Percentiles rank a stretch among this genome's conserved stretches.
Conservation (phyloP, 495 filamentous ascomycete species). For the Melanomma pulvis-pyrius region DNA sequence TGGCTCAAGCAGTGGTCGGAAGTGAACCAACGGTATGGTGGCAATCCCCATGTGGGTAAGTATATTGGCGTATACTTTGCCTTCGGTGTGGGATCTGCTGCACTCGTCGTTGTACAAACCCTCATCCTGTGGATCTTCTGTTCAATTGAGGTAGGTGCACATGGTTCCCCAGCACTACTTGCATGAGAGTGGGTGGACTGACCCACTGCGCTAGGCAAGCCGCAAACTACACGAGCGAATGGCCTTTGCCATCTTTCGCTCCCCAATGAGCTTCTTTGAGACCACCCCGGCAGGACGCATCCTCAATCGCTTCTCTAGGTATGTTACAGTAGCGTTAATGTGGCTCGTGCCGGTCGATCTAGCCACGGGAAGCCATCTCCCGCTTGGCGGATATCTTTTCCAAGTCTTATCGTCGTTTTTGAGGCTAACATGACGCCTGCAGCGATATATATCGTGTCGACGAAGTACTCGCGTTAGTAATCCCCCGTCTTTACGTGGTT, state of each 20-base stretch:
- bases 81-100: slow-evolving; percentile 86
- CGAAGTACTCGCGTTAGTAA: slow-evolving; percentile 77
- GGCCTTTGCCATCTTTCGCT: slow-evolving; percentile 97
- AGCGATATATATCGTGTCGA: slow-evolving; percentile 96
- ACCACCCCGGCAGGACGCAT: slow-evolving; percentile 97
- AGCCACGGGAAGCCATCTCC: background rate
- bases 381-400: background rate
- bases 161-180: background rate
- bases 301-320: slow-evolving; percentile 94
- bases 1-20: slow-evolving; percentile 97
- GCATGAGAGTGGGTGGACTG: slow-evolving; percentile 13
- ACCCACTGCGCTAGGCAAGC: slow-evolving; percentile 63
- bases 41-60: slow-evolving; percentile 77
- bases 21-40: slow-evolving; percentile 63
- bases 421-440: slow-evolving; percentile 22
- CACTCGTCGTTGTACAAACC: slow-evolving; percentile 86
- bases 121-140: slow-evolving; percentile 99
- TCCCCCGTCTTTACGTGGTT: background rate
- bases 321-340: slow-evolving; percentile 12
- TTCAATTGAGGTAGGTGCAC: slow-evolving; percentile 79
- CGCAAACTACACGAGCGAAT: slow-evolving; percentile 96
- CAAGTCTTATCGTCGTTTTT: background rate
- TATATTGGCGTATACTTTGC: slow-evolving; percentile 95
- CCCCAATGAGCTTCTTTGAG: slow-evolving; percentile 99
- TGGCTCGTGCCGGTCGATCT: background rate